phyloP scores from a whole-genome alignment of 441 rosid genomes.

The Hura crepitans region DNA sequence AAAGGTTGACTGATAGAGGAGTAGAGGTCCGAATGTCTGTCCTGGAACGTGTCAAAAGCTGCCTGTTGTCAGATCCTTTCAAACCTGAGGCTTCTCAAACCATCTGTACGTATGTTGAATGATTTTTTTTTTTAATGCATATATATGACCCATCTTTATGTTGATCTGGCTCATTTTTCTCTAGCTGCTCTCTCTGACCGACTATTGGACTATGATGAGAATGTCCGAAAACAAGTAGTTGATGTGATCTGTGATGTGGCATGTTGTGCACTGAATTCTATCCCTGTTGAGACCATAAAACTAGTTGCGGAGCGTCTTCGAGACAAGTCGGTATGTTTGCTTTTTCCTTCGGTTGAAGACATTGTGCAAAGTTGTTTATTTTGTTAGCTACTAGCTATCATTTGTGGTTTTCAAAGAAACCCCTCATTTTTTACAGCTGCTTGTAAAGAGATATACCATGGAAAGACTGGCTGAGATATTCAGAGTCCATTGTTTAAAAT shows the following conservation, averaged over 20 bases:
- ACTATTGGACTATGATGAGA: slow-evolving; percentile 95
- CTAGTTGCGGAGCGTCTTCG: slow-evolving; percentile 89
- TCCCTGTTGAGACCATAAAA: slow-evolving; percentile 76
- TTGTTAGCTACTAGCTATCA: slow-evolving; percentile 11
- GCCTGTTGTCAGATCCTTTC: slow-evolving; percentile 67
- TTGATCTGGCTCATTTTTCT: slow-evolving; percentile 27
- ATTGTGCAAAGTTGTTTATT: slow-evolving; percentile 15
- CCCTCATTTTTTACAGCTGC: slow-evolving; percentile 46
- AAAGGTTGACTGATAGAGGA: slow-evolving; percentile 93
- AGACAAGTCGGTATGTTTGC: slow-evolving; percentile 82
- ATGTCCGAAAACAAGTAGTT: slow-evolving; percentile 94
- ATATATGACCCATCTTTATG: slow-evolving; percentile 23
- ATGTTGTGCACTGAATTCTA: slow-evolving; percentile 54
- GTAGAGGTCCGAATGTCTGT: slow-evolving; percentile 84
- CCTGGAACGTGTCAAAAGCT: slow-evolving; percentile 84
- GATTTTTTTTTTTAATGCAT: slow-evolving; percentile 20
- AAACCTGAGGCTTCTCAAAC: slow-evolving; percentile 86
- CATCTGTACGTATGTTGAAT: slow-evolving; percentile 51
- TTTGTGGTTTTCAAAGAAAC: slow-evolving; percentile 12
- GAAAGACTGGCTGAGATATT: slow-evolving; percentile 88
- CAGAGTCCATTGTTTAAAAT: slow-evolving; percentile 55
- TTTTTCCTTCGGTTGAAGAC: slow-evolving; percentile 21
- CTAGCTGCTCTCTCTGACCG: slow-evolving; percentile 97
- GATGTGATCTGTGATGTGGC: slow-evolving; percentile 87
- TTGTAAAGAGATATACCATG: slow-evolving; percentile 86